Base-by-base conservation (phyloP, 768 basidiomycete genomes). In the Fomitopsis serialis region DNA sequence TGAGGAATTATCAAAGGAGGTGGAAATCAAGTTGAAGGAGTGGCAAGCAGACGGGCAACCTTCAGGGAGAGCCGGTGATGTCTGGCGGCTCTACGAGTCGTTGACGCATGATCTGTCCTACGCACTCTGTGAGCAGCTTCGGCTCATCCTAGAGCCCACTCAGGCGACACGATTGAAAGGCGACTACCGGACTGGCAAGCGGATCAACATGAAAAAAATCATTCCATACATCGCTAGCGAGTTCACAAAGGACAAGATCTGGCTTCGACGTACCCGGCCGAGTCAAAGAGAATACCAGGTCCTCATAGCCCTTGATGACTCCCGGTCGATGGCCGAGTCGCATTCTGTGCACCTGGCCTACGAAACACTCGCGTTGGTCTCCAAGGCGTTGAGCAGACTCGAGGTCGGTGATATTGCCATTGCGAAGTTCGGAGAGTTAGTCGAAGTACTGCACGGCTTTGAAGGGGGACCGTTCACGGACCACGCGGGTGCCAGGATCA, bases 201-300 rank as follows among this genome's bases (percentile, higher is more conserved):
- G 96, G 19, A 80, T 99, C 27, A 98, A 98, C 70, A 98, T 98
- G 96, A 93, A 95, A 68, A 95, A 95, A 72, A 92, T 98, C 68
- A 95, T 99, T 56, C 84, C 90, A 2, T 98, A 96, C 75, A 95
- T 99, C 56, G 96, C 97, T 34, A 92, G 89, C 71, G 97, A 99
- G 72, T 99, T 92, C 75, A 98, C 95, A 48, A 98, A 98, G 68
- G 96, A 99, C 78, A 95, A 95, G 72, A 98, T 98, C 58, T 99
- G 97, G 97, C 76, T 98, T 34, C 87, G 96, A 23, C 81, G 97
- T 21, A 97, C 95, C 3, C 85, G 89, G 47, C 96, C 97, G 5
- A 93, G 91, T 66, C 85, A 90, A 62, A 81, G 97, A 45, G 95
- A 97, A 65, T 98, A 98, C 69, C 96, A 99, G 64, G 84, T 99